These are phyloP conservation scores for Aspergillus felis DNA, from an alignment of 2,329 filamentous ascomycete species.

Conservation along the genomic window DNA sequence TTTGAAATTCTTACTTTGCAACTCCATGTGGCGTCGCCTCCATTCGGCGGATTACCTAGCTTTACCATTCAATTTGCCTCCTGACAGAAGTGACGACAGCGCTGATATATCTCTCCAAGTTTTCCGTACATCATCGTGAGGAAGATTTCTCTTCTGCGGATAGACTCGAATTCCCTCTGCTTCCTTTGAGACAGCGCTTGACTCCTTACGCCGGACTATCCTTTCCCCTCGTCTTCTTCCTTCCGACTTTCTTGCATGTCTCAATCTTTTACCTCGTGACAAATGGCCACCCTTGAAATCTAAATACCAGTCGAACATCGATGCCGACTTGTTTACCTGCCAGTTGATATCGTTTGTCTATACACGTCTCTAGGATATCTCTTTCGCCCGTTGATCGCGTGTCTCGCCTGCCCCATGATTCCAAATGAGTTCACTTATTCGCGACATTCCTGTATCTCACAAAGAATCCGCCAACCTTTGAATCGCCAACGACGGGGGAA, in stretches of 20 bases:
- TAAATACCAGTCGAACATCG: not conserved
- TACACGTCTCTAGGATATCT: not conserved
- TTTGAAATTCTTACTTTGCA: not conserved
- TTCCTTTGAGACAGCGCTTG: not conserved
- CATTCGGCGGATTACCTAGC: not conserved
- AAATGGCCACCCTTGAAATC: not conserved
- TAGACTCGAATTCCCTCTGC: not conserved
- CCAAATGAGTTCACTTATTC: conserved; percentile 26
- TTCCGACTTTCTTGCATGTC: not conserved
- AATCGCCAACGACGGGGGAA: conserved; percentile 15
- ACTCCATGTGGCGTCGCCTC: not conserved
- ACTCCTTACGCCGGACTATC: not conserved
- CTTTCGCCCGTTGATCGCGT: conserved; percentile 10
- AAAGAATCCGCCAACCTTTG: conserved; percentile 17
- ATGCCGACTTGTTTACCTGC: not conserved
- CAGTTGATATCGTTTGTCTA: conserved; percentile 1
- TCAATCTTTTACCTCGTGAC: not conserved
- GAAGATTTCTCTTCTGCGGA: not conserved
- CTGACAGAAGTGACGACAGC: not conserved
- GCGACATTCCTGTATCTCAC: conserved; percentile 12
- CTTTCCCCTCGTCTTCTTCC: not conserved
- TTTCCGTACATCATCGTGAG: not conserved
- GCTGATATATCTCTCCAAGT: not conserved
- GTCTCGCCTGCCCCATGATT: conserved; percentile 8
- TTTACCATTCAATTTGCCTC: not conserved